A percentile compares a stretch with the other conserved stretches of the same genome.
These are phyloP conservation scores for Phytophthora constricta DNA, from an alignment of 352 stramenopile genomes.

Conservation along the genomic window DNA sequence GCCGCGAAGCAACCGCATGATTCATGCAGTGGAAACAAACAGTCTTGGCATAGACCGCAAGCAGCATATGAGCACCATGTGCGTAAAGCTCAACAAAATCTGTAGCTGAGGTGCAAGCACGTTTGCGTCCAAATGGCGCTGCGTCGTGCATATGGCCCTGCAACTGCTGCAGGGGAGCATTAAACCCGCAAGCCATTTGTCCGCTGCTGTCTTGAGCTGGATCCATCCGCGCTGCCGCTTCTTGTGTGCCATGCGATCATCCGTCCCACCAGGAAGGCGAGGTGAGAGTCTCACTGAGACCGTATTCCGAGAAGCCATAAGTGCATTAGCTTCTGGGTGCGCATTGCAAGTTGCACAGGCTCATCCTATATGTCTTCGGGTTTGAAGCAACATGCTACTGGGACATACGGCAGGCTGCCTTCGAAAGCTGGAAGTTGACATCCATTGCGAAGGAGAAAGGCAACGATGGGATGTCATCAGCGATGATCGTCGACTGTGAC, in stretches of 20 bases:
- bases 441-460: too few relatives aligned
- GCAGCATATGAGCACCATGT: constrained; percentile 27
- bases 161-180: too few relatives aligned
- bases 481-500: too few relatives aligned
- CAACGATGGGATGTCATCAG: too few relatives aligned
- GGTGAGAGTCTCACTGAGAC: too few relatives aligned
- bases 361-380: neutral
- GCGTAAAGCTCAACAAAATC: constrained; percentile 23
- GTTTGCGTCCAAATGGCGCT: constrained; percentile 10
- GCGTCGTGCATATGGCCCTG: neutral
- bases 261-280: too few relatives aligned
- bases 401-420: too few relatives aligned
- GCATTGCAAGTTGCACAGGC: neutral
- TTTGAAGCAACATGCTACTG: too few relatives aligned
- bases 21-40: too few relatives aligned
- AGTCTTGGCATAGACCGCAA: neutral
- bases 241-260: neutral
- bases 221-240: neutral
- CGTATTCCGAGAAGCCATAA: too few relatives aligned
- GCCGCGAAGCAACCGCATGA: too few relatives aligned
- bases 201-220: neutral
- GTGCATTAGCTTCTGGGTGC: neutral
- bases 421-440: too few relatives aligned
- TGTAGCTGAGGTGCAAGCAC: constrained; percentile 7
- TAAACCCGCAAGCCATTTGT: neutral